Evolutionary conservation across 1,284 basidiomycete species (phyloP).

Genomic region (Apiotrichum domesticum): DNA sequence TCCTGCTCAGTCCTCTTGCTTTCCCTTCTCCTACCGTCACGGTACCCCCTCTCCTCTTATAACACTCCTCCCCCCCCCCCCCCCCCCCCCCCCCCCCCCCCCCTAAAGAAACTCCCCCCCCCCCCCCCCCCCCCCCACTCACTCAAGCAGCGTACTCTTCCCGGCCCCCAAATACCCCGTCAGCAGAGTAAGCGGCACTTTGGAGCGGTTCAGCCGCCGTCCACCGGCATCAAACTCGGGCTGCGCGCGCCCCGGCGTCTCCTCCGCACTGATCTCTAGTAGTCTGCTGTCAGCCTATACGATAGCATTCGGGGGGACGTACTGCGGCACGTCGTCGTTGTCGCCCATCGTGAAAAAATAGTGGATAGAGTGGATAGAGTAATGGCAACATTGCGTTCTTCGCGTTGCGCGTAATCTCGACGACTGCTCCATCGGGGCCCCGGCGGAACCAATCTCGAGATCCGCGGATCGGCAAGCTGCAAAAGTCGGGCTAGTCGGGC

Average conservation of each 20-base stretch:
- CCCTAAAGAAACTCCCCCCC: too few species aligned
- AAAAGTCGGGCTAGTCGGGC: too few species aligned
- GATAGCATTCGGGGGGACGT: background rate
- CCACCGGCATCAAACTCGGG: background rate
- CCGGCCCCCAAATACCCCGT: constrained; percentile 83
- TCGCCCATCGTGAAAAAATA: background rate
- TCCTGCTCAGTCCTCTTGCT: too few species aligned
- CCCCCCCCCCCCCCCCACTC: constrained; percentile 4
- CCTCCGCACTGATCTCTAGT: background rate
- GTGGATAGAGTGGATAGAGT: background rate
- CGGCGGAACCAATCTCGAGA: too few species aligned
- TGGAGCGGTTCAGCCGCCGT: constrained; percentile 25
- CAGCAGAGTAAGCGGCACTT: constrained; percentile 80
- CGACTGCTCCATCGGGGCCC: too few species aligned
- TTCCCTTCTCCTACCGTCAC: too few species aligned
- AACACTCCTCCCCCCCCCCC: too few species aligned
- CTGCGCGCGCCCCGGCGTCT: background rate
- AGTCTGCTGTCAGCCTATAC: constrained; percentile 6
- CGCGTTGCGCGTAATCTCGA: too few species aligned
- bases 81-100: too few species aligned
- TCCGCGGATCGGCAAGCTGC: too few species aligned
- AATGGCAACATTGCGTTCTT: too few species aligned
- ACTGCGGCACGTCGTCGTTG: constrained; percentile 16
- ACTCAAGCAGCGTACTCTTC: constrained; percentile 74
- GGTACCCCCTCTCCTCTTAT: too few species aligned